Evolutionary conservation across 2,329 filamentous ascomycete genomes (phyloP).

Genomic region (Aureobasidium pullulans): DNA sequence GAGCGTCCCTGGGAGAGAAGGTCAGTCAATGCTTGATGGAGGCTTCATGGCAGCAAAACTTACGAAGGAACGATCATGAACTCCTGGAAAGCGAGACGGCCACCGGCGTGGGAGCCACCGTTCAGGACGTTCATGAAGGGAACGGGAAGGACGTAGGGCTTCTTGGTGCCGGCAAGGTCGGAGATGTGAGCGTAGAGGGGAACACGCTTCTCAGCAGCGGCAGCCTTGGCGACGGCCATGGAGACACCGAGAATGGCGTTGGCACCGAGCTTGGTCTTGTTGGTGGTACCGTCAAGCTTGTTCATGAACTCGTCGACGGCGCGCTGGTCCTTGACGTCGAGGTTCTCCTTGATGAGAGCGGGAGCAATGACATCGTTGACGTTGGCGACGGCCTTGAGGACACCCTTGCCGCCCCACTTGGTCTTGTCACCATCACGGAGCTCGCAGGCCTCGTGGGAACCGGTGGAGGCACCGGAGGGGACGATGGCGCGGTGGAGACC

Average conservation of each 20-base stretch:
- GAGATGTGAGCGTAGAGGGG: constrained; percentile 53
- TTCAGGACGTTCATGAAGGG: constrained; percentile 55
- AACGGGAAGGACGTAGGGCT: constrained; percentile 49
- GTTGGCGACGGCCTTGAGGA: constrained; percentile 49
- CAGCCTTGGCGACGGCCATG: constrained; percentile 53
- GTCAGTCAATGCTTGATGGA: constrained; percentile 16
- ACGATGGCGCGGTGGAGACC: constrained; percentile 97
- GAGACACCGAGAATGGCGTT: constrained; percentile 55
- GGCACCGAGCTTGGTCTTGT: constrained; percentile 53
- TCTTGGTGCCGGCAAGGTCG: constrained; percentile 45
- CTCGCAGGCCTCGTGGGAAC: constrained; percentile 47
- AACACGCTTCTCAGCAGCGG: constrained; percentile 47
- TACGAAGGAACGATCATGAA: constrained; percentile 48
- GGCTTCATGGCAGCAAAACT: constrained; percentile 15
- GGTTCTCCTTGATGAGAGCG: constrained; percentile 45
- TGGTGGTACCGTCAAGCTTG: constrained; percentile 49
- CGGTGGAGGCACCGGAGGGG: constrained; percentile 91
- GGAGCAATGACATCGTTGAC: constrained; percentile 50
- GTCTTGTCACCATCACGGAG: constrained; percentile 41
- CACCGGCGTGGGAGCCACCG: constrained; percentile 88
- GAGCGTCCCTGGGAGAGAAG: constrained; percentile 54
- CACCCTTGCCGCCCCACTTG: constrained; percentile 49
- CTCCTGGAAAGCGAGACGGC: constrained; percentile 62
- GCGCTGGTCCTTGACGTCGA: constrained; percentile 49
- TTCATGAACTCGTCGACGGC: constrained; percentile 48